Evolutionary conservation across 208 protist species (phyloP).

Genomic region (Leishmania amazonensis): DNA sequence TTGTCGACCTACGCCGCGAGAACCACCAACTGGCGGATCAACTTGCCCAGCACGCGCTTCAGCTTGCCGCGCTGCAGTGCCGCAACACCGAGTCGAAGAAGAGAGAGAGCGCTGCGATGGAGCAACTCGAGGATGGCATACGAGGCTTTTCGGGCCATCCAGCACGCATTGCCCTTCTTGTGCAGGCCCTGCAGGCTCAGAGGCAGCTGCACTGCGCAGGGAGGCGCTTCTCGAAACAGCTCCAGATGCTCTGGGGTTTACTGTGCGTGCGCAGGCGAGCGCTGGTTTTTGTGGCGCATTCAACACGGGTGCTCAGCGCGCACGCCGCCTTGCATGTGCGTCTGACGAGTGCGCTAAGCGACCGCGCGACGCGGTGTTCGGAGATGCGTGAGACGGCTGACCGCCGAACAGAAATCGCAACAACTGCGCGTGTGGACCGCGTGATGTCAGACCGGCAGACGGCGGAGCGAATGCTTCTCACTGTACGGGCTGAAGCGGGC

Average conservation of each 20-base stretch:
- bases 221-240: background rate
- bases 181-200: slow-evolving; percentile 58
- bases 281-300: background rate
- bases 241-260: background rate
- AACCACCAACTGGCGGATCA: slow-evolving; percentile 47
- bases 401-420: background rate
- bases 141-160: slow-evolving; percentile 51
- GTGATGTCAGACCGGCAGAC: background rate
- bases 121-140: slow-evolving; percentile 35
- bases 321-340: background rate
- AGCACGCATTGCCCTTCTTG: slow-evolving; percentile 35
- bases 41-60: slow-evolving; percentile 49
- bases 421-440: background rate
- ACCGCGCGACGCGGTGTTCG: background rate
- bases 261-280: slow-evolving; percentile 10
- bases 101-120: slow-evolving; percentile 18
- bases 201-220: slow-evolving; percentile 12
- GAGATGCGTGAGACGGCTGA: slow-evolving; percentile 2
- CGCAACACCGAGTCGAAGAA: slow-evolving; percentile 26
- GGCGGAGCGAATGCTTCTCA: background rate
- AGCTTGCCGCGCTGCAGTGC: slow-evolving; percentile 52
- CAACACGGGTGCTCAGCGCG: background rate
- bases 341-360: background rate
- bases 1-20: slow-evolving; percentile 49
- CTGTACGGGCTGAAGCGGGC: background rate